Evolutionary conservation across 345 rosid genomes (phyloP).

Genomic region (Eucalyptus camaldulensis): DNA sequence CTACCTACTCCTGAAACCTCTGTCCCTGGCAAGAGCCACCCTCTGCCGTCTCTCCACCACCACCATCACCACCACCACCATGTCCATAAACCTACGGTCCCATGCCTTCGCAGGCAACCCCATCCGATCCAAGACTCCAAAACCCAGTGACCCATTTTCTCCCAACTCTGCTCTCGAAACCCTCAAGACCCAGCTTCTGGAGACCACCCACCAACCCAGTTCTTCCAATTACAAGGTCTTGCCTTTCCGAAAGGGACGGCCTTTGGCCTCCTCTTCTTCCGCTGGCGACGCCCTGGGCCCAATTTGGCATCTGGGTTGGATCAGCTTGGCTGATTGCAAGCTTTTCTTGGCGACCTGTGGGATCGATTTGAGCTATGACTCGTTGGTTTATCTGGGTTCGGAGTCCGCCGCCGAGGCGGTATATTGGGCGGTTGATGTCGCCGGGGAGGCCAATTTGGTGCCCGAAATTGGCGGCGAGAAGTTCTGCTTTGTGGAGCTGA

Average conservation of each 20-base stretch:
- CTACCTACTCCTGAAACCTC: neutral
- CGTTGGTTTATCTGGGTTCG: constrained; percentile 78
- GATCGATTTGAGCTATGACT: constrained; percentile 35
- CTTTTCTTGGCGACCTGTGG: constrained; percentile 26
- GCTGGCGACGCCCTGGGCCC: constrained; percentile 28
- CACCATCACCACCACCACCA: constrained; percentile 11
- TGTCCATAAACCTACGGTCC: constrained; percentile 45
- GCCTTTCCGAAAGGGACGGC: constrained; percentile 74
- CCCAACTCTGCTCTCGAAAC: constrained; percentile 55
- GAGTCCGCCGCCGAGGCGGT: constrained; percentile 50
- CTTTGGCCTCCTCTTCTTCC: constrained; percentile 40
- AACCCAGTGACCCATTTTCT: constrained; percentile 43
- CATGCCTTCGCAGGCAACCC: constrained; percentile 92
- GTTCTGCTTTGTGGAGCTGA: constrained; percentile 70
- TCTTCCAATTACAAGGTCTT: constrained; percentile 61
- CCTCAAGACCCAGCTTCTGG: constrained; percentile 40
- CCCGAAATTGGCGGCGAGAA: constrained; percentile 25
- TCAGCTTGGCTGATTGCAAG: constrained; percentile 51
- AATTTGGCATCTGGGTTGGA: constrained; percentile 77
- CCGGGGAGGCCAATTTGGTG: constrained; percentile 22
- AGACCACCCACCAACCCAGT: constrained; percentile 9
- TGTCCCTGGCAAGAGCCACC: constrained; percentile 7
- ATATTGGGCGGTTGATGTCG: constrained; percentile 74
- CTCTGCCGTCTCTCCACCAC: neutral
- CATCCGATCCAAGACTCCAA: constrained; percentile 41